A percentile compares a stretch with the other conserved stretches of the same genome.
phyloP scores from a whole-genome alignment of 2,329 filamentous ascomycete genomes.

The Cladosporium cucumerinum region DNA sequence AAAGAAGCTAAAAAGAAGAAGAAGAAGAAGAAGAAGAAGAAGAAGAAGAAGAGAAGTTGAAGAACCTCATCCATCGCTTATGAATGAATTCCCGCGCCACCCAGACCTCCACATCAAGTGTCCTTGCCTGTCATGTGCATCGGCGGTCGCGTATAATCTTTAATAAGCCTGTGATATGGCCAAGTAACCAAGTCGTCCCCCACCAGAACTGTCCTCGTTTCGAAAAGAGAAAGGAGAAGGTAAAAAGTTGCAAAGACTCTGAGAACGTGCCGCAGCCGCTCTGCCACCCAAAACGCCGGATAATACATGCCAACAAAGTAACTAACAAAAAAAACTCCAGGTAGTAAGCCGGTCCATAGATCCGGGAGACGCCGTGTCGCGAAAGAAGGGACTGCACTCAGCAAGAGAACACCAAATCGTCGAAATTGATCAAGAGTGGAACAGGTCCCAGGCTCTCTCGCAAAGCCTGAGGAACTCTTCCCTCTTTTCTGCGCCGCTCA shows the following conservation, averaged over 20 bases:
- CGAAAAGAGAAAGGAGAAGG: not conserved
- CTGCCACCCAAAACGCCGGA: not conserved
- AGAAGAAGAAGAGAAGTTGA: not conserved
- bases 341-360: not conserved
- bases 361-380: not conserved
- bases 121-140: not conserved
- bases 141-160: not conserved
- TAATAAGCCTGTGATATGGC: not conserved
- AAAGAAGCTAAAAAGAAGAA: not conserved
- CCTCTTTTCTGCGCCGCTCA: slow-evolving; percentile 83
- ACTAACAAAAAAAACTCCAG: not conserved
- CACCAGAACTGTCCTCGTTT: not conserved
- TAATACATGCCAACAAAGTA: not conserved
- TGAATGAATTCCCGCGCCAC: not conserved
- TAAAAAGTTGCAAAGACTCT: not conserved
- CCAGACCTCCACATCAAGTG: not conserved
- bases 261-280: not conserved
- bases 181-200: not conserved
- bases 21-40: not conserved
- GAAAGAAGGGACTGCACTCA: not conserved
- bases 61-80: not conserved
- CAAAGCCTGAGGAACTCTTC: slow-evolving; percentile 88
- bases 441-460: slow-evolving; percentile 90
- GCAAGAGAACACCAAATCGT: not conserved
- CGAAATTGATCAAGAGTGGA: slow-evolving; percentile 67